Conservation (phyloP, 257 asterid genomes). For the Thymus quinquecostatus region DNA sequence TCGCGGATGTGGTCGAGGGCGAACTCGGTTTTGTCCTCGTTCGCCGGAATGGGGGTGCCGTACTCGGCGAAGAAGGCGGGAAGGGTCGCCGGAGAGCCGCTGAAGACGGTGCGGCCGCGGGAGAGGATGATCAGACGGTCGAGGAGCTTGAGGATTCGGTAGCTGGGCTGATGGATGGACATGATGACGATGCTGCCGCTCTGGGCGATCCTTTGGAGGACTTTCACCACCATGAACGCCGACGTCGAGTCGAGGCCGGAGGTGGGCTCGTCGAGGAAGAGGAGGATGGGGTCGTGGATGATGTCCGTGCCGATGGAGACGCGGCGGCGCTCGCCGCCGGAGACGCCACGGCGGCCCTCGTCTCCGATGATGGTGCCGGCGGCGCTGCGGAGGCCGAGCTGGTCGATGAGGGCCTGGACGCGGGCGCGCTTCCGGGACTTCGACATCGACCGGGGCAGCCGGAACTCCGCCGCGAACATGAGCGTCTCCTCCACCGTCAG, state of each 20-base stretch:
- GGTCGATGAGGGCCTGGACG: constrained; percentile 58
- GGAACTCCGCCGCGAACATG: constrained; percentile 60
- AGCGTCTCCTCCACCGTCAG: constrained; percentile 61
- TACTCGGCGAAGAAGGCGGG: constrained; percentile 46
- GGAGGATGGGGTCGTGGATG: constrained; percentile 64
- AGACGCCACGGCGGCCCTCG: constrained; percentile 69
- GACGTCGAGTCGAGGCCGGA: constrained; percentile 67
- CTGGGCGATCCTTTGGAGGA: constrained; percentile 53
- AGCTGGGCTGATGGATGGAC: constrained; percentile 69
- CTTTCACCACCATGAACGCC: constrained; percentile 63
- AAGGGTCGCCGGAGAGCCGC: constrained; percentile 41
- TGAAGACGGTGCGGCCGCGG: constrained; percentile 52
- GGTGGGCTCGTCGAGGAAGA: constrained; percentile 70
- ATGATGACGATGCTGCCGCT: constrained; percentile 61
- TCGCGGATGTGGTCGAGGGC: constrained; percentile 60
- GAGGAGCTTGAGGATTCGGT: constrained; percentile 46
- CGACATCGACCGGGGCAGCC: constrained; percentile 54
- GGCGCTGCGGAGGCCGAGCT: constrained; percentile 51
- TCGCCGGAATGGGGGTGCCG: constrained; percentile 50
- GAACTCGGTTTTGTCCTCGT: constrained; percentile 57
- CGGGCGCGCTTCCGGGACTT: constrained; percentile 45
- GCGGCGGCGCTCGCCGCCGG: constrained; percentile 56
- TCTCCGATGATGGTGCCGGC: constrained; percentile 59
- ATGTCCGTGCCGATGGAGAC: constrained; percentile 65
- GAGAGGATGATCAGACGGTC: constrained; percentile 58